Conservation (phyloP, 345 rosid species). For the Physaria fendleri region DNA sequence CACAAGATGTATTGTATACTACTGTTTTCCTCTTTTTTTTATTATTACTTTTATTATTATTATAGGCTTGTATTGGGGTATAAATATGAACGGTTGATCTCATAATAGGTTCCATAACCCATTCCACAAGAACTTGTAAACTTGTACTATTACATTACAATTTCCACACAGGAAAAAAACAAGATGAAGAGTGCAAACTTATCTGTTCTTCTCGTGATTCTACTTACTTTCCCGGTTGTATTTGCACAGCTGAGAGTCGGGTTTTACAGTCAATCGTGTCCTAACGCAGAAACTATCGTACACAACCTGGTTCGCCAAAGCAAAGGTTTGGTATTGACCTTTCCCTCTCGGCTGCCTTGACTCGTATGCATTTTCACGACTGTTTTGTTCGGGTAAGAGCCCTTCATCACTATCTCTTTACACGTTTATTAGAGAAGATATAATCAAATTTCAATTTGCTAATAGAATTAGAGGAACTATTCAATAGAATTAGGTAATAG, state of each 20-base stretch:
- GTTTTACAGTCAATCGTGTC: conserved; percentile 3
- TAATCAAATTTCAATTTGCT: too few relatives aligned
- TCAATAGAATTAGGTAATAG: too few relatives aligned
- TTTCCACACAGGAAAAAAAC: too few relatives aligned
- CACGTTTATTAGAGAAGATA: too few relatives aligned
- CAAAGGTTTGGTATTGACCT: conserved; percentile 11
- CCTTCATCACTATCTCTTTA: too few relatives aligned
- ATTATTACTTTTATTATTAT: too few relatives aligned
- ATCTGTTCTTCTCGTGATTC: not conserved
- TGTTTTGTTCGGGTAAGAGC: conserved; percentile 14
- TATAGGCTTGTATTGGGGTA: not conserved
- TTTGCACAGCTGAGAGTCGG: conserved; percentile 2
- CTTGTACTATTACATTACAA: too few relatives aligned
- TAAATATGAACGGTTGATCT: not conserved
- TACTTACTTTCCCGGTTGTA: not conserved
- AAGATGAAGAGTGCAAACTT: not conserved
- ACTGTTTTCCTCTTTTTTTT: too few relatives aligned
- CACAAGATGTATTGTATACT: too few relatives aligned
- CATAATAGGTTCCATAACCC: not conserved
- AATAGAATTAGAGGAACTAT: too few relatives aligned
- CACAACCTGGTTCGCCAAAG: not conserved
- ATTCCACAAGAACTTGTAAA: not conserved
- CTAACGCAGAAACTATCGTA: conserved; percentile 1
- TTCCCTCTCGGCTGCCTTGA: conserved; percentile 5
- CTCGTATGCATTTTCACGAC: conserved; percentile 22